Evolutionary conservation across 169 alveolate species (phyloP).

Genomic region (Babesia ovata): DNA sequence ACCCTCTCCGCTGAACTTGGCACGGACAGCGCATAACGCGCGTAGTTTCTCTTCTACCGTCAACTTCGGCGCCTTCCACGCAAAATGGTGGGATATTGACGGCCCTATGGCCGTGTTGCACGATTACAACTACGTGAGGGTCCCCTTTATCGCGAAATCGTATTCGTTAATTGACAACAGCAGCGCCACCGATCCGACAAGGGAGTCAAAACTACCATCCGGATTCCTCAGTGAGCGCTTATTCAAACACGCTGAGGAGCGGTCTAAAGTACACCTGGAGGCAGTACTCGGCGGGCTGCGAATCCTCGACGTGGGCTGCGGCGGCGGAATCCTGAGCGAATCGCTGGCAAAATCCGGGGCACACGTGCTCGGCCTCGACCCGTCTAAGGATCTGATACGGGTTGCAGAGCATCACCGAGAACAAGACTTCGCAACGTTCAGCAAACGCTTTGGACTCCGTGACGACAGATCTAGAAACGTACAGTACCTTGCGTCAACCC

Average conservation of each 20-base stretch:
- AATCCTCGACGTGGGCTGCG: slow-evolving; percentile 84
- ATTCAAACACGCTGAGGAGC: slow-evolving; percentile 34
- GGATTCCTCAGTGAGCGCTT: not conserved
- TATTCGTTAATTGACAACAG: slow-evolving; percentile 7
- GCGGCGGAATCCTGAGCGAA: slow-evolving; percentile 86
- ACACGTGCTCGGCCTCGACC: slow-evolving; percentile 80
- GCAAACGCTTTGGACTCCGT: slow-evolving; percentile 34
- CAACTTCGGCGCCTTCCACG: slow-evolving; percentile 41
- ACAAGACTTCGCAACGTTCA: slow-evolving; percentile 17
- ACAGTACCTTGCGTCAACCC: slow-evolving; percentile 27
- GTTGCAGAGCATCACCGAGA: slow-evolving; percentile 45
- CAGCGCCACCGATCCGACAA: not conserved
- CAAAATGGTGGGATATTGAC: slow-evolving; percentile 67
- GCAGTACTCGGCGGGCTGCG: slow-evolving; percentile 49
- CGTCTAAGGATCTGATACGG: slow-evolving; percentile 37
- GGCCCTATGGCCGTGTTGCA: slow-evolving; percentile 65
- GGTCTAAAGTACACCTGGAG: slow-evolving; percentile 32
- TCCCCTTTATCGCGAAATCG: slow-evolving; percentile 67
- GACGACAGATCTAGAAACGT: slow-evolving; percentile 44
- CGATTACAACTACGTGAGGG: slow-evolving; percentile 67
- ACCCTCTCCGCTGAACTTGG: not conserved
- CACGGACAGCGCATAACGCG: not conserved
- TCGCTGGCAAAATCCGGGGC: slow-evolving; percentile 80
- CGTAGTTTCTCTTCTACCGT: slow-evolving; percentile 6
- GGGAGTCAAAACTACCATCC: not conserved